Percentiles rank a stretch among this genome's conserved stretches.
Conservation (phyloP, 306 rosid species). For the Vigna mungo region DNA sequence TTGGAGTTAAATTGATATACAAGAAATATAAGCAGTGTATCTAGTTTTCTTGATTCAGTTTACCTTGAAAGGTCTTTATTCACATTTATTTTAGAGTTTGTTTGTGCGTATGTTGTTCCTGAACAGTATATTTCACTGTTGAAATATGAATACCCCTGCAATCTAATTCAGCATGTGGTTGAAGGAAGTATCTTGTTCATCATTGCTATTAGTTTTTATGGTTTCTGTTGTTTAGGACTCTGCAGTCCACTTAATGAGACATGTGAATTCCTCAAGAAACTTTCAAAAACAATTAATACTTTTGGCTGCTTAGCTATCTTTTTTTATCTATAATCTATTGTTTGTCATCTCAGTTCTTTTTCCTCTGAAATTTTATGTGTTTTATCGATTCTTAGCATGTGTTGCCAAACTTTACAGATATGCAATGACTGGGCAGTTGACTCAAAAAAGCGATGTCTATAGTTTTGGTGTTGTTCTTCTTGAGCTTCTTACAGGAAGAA, state of each 20-base stretch:
- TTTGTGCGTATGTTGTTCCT: conserved; percentile 16
- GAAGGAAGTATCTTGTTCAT: conserved; percentile 8
- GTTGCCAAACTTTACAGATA: conserved; percentile 55
- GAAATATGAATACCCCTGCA: conserved; percentile 2
- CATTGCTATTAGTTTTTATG: conserved; percentile 19
- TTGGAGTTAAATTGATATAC: background rate
- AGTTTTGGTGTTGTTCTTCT: conserved; percentile 81
- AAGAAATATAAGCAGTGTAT: background rate
- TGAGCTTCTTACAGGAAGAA: conserved; percentile 76
- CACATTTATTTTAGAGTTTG: background rate
- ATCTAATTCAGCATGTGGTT: background rate
- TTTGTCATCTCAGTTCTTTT: conserved; percentile 15
- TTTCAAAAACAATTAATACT: conserved; percentile 10
- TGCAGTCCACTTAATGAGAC: conserved; percentile 9
- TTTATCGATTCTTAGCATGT: conserved; percentile 37
- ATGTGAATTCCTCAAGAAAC: conserved; percentile 10
- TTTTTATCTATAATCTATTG: conserved; percentile 14
- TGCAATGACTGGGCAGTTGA: conserved; percentile 81
- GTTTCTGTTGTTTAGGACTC: conserved; percentile 27
- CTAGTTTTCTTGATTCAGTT: conserved; percentile 17
- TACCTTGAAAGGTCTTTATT: background rate
- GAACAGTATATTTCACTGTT: background rate
- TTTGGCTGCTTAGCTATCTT: conserved; percentile 21
- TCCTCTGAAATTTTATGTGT: conserved; percentile 10
- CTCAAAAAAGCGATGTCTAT: conserved; percentile 78